These are phyloP conservation scores for Osmozyma mogii DNA, from an alignment of 805 yeast genomes.

Conservation along the genomic window DNA sequence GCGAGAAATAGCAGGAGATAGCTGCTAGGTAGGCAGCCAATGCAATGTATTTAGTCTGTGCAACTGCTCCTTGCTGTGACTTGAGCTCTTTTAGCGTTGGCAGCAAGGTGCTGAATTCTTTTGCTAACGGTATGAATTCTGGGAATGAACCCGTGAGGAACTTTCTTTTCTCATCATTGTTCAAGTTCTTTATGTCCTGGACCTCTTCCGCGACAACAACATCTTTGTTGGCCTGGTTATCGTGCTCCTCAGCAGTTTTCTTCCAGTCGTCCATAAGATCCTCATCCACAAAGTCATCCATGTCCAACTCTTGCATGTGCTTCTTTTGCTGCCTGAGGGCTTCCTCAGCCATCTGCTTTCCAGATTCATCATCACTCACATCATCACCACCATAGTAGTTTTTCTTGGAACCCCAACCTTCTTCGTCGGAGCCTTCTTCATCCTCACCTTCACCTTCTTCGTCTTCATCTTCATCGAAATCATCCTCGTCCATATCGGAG, in stretches of 20 bases:
- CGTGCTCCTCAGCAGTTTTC: conserved; percentile 42
- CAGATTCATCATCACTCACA: conserved; percentile 65
- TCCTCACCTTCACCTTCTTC: conserved; percentile 40
- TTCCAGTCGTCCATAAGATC: conserved; percentile 78
- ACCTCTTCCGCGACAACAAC: conserved; percentile 9
- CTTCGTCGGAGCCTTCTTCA: conserved; percentile 26
- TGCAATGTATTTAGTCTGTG: conserved; percentile 54
- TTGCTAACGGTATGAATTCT: conserved; percentile 70
- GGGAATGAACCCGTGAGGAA: conserved; percentile 64
- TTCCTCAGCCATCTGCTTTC: conserved; percentile 75
- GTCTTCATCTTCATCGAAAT: conserved; percentile 36
- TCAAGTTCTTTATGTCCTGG: conserved; percentile 28
- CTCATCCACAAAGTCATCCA: conserved; percentile 58
- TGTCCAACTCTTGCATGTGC: conserved; percentile 62
- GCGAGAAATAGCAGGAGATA: conserved; percentile 68
- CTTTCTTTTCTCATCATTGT: conserved; percentile 43
- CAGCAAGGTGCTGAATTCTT: conserved; percentile 45
- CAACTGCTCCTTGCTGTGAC: conserved; percentile 24
- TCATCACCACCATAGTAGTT: conserved; percentile 55
- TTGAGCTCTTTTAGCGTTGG: conserved; percentile 33
- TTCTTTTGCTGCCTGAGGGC: conserved; percentile 78
- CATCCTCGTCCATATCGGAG: conserved; percentile 20
- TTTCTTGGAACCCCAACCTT: conserved; percentile 37
- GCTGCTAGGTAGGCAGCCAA: conserved; percentile 74
- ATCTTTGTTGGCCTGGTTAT: conserved; percentile 12